Base-by-base conservation (phyloP, 371 early-diverging fungal species). In the Basidiobolus meristosporus region DNA sequence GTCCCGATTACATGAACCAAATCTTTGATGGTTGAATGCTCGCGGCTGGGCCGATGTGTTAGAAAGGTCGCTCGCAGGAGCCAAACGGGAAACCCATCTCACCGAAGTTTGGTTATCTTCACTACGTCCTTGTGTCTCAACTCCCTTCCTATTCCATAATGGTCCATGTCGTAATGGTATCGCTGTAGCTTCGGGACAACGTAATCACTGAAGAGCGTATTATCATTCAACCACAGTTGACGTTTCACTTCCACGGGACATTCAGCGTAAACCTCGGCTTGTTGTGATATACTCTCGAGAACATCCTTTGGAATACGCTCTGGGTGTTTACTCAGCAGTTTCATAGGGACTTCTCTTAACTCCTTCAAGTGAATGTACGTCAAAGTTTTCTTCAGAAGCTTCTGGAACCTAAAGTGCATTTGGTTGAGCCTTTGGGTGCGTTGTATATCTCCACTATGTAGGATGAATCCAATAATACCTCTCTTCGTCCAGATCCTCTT, bases 1-100 rank as follows among this genome's bases (percentile, higher is more conserved):
- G 56, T 56, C 7, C 63, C 66, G 39, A 79, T 66, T 2, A 63
- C 60, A 9, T 61, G 56, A 41, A 66, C 54, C 5, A 79, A 54
- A 10, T 56, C 54, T 4, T 44, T 42, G 2, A 77, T 52, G 20
- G 66, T 60, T 17, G 62, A 58, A 47, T 70, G 71, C 16, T 56
- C 44, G 2, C 79, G 66, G 43, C 77, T 70, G 47, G 3, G 12
- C 14, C 2, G 32, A 30, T 9, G 31, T 9, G 11, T 34, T 15
- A 20, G 16, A 26, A 16, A 22, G 2, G 19, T 36, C 33, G 17
- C 14, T 34, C 14, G 14, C 14, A 4, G n/a, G 5, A 7, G 34
- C 4, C 34, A 34, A 7, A n/a, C 18, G 12, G 7, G 14, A 12
- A 16, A 7, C 12, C 14, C 5, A 16, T 7, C 34, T 6, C 18